Evolutionary conservation across 257 asterid genomes (phyloP), one percentile per base, ranked within the genome.

Genomic region (Penstemon newberryi): DNA sequence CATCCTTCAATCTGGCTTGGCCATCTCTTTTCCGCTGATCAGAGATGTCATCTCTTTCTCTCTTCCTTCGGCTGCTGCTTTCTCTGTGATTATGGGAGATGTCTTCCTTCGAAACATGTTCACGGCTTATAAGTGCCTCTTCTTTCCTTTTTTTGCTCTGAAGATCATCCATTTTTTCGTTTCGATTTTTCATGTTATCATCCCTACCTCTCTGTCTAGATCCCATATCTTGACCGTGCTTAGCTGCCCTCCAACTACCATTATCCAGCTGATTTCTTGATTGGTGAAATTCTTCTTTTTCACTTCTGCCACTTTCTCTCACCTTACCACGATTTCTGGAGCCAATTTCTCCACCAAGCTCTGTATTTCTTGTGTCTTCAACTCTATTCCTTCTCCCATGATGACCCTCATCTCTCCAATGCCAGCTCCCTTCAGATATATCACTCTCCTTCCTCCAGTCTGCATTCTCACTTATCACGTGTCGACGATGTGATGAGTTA

Each of bases 1-100:
- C 96, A 70, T 89, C 88, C 79, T 83, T 85, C 67, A 73, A 53
- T 75, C 86, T 85, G 67, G 77, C 73, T 64, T 63, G 86, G 50
- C 81, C 95, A 59, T 92, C 96, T 78, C 91, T 79, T 79, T 85
- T 90, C 66, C 87, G 73, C 78, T 72, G 89, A 81, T 88, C 97
- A 66, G 86, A 74, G 76, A 73, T 77, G 76, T 85, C 96, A 70
- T 87, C 96, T 76, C 91, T 89, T 65, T 87, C 97, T 81, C 95
- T 84, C 82, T 82, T 91, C 77, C 92, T 77, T 25, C 86, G 84
- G 77, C 82, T 79, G 79, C 82, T 83, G 75, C 74, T 80, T 71
- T 90, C 99, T 76, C 89, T 81, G 53, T 80, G 83, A 61, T 73
- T 73, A 75, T 80, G 84, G 63, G 80, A 60, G 49, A 72, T 65